Evolutionary conservation across 2,329 filamentous ascomycete species (phyloP), one percentile per base, ranked within the genome.

Genomic region (Neobulgaria alba): DNA sequence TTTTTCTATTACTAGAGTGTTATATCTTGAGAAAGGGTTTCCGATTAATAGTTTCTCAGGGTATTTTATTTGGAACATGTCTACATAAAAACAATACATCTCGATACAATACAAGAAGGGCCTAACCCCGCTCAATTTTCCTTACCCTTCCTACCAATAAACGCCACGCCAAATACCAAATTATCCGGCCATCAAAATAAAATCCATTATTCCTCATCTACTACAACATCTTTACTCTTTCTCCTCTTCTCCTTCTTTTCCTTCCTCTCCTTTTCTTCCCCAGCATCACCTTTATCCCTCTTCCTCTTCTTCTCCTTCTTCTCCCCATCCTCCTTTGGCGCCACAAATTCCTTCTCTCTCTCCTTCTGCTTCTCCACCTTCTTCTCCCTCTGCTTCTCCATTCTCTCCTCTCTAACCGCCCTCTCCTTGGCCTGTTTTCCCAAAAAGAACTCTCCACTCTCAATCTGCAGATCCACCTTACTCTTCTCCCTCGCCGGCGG

Each of bases 381-480:
- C 70, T 89, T 90, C 63, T 79, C 72, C 64, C 79, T 83, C 67
- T 95, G 89, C 64, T 83, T 81, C 62, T 93, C 87, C 58, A 86
- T 75, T 51, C 87, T 72, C 57, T 86, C 84, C 59, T 90, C 82
- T 63, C 84, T 80, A 34, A 72, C 79, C 40, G 81, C 83, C 46
- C 89, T 74, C 57, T 94, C 86, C 72, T 94, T 95, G 45, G 87
- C 89, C 58, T 89, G 79, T 71, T 95, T 95, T 59, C 82, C 81
- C 59, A 98, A 66, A 64, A 96, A 96, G 68, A 94, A 98, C 67
- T 96, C 90, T 66, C 92, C 90, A 55, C 79, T 89, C 71, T 98
- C 92, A 68, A 98, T 95, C 73, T 98, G 90, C 64, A 88, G 67
- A 65, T 98, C 92, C 55, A 98, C 77, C 77, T 96, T 98, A 77